Evolutionary conservation across 2,329 filamentous ascomycete species (phyloP), one percentile per base, ranked within the genome.

Genomic region (Talaromyces verruculosus): DNA sequence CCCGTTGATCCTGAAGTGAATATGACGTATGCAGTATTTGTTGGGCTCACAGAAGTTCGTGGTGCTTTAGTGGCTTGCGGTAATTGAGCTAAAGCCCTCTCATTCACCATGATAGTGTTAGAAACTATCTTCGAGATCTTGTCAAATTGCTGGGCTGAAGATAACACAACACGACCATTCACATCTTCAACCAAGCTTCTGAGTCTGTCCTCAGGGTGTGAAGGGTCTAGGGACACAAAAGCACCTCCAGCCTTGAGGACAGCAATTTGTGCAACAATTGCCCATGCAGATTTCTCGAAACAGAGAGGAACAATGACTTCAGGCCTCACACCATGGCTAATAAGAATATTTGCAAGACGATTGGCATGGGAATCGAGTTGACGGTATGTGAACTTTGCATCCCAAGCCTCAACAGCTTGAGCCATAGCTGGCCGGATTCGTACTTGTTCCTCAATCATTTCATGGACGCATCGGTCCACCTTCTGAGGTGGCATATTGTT

Each of bases 1-100:
- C 83, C 83, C 1, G 85, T 84, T 0, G 84, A 85, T 0, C 85
- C 84, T 2, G 84, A 84, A 0, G 84, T 85, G 67, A 89, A 87
- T 4, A 91, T 83, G 2, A 88, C 81, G 71, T 88, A 90, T 0
- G 88, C 87, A 22, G 75, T 72, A 62, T 76, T 77, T 1, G 67
- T 58, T 2, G 75, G 70, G 2, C 47, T 71, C 28, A 72, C 68
- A 0, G 64, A 69, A 59, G 13, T 70, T 55, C 4, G 69, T 53
- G 47, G 28, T 13, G 55, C 22, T 10, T 22, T 11, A 3, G 55
- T 22, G 11, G 17, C 33, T 22, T 63, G 30, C 28, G 71, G 67
- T 13, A 79, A 69, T 39, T 73, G 67, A 1, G 70, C 68, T 22
- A 79, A 69, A 6, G 71, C 68, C 8, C 64, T 69, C 19, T 72